Percentiles rank a stretch among this genome's conserved stretches.
These are phyloP conservation scores for Aristolochia californica DNA, from an alignment of 164 flowering plant genomes.

Conservation along the genomic window DNA sequence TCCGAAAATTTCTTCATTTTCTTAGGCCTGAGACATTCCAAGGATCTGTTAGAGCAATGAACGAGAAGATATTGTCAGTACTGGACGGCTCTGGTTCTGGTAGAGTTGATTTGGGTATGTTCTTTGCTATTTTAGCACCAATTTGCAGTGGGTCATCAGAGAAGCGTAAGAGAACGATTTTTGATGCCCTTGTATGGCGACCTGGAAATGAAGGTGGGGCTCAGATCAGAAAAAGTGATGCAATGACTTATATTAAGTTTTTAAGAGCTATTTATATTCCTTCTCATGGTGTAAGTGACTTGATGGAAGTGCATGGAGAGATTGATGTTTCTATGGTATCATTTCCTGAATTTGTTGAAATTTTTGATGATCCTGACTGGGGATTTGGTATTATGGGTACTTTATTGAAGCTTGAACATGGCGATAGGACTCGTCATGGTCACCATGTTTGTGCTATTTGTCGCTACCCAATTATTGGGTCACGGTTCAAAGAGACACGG, in stretches of 20 bases:
- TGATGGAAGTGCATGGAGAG: slow-evolving; percentile 74
- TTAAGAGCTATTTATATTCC: slow-evolving; percentile 79
- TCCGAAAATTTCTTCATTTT: slow-evolving; percentile 55
- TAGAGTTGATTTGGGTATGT: slow-evolving; percentile 86
- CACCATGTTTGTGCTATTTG: slow-evolving; percentile 61
- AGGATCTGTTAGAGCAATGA: slow-evolving; percentile 88
- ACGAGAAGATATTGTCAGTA: slow-evolving; percentile 64
- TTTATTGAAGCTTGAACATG: slow-evolving; percentile 65
- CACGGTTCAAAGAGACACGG: slow-evolving; percentile 80
- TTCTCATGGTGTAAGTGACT: slow-evolving; percentile 63
- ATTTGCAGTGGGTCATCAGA: slow-evolving; percentile 66
- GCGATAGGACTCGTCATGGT: slow-evolving; percentile 90
- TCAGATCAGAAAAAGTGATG: slow-evolving; percentile 63
- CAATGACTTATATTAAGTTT: slow-evolving; percentile 50
- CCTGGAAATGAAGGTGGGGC: slow-evolving; percentile 58
- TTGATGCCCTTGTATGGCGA: slow-evolving; percentile 89
- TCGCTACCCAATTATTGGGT: slow-evolving; percentile 82
- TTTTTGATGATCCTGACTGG: slow-evolving; percentile 94
- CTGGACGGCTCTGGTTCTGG: slow-evolving; percentile 71
- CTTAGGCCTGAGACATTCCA: slow-evolving; percentile 89
- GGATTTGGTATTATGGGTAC: slow-evolving; percentile 84
- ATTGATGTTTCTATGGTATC: slow-evolving; percentile 46
- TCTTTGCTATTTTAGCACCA: slow-evolving; percentile 82
- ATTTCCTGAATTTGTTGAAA: slow-evolving; percentile 54
- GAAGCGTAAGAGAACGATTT: slow-evolving; percentile 67